phyloP scores from a whole-genome alignment of 2,329 filamentous ascomycete genomes.

The Plectosphaerella cucumerina region DNA sequence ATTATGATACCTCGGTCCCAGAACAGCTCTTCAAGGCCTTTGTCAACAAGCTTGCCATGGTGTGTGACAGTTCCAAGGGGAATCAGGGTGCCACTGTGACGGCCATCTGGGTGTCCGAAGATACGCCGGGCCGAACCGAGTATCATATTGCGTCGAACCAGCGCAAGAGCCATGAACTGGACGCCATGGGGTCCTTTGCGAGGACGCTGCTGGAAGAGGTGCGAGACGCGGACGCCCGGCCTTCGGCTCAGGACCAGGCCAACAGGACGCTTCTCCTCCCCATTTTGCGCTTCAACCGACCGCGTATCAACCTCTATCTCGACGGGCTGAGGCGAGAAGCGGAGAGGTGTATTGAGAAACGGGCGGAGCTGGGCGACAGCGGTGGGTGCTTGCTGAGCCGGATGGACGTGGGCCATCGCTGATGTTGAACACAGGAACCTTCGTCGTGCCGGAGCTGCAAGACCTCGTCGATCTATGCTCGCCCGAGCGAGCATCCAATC shows the following conservation, averaged over 20 bases:
- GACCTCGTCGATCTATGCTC: too few relatives aligned
- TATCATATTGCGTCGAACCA: constrained; percentile 27
- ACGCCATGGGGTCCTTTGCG: neutral
- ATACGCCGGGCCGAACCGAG: constrained; percentile 15
- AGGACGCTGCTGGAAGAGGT: neutral
- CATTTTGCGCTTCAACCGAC: constrained; percentile 5
- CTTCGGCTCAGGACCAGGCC: neutral
- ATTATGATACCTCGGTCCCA: neutral
- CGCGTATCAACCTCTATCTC: constrained; percentile 1
- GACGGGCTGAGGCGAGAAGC: neutral
- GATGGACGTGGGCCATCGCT: too few relatives aligned
- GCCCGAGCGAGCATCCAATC: too few relatives aligned
- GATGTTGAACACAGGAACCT: too few relatives aligned
- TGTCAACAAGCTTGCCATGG: constrained; percentile 23
- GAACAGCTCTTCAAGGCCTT: constrained; percentile 20
- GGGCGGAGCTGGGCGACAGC: neutral
- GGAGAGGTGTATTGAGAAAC: neutral
- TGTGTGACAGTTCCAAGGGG: constrained; percentile 23
- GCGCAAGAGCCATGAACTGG: neutral
- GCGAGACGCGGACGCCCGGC: neutral
- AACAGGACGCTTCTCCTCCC: neutral
- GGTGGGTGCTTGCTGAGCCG: neutral
- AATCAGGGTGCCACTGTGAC: constrained; percentile 23
- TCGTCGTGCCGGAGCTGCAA: too few relatives aligned
- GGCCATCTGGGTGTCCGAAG: constrained; percentile 20